A percentile compares a stretch with the other conserved stretches of the same genome.
These are phyloP conservation scores for Yarrowia sp. DNA, from an alignment of 805 yeast species.

Conservation along the genomic window DNA sequence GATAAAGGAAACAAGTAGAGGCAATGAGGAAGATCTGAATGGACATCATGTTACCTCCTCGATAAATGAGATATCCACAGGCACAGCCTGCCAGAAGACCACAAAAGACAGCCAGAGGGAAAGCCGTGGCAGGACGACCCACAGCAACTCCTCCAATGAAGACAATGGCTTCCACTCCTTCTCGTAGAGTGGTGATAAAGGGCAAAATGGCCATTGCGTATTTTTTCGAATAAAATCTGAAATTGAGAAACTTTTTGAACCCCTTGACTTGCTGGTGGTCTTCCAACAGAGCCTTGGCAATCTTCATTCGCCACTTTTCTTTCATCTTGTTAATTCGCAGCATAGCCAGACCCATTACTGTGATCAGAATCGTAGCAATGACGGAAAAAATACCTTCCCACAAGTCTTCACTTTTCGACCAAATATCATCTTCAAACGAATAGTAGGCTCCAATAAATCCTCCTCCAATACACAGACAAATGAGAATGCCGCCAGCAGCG, in stretches of 20 bases:
- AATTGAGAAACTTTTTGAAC: conserved; percentile 44
- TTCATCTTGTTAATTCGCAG: conserved; percentile 93
- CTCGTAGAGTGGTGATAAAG: conserved; percentile 86
- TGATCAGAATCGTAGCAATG: conserved; percentile 87
- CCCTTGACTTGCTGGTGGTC: conserved; percentile 53
- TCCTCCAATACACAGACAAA: conserved; percentile 83
- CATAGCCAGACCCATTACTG: conserved; percentile 95
- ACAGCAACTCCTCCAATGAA: conserved; percentile 96
- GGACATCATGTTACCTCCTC: conserved; percentile 78
- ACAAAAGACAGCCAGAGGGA: conserved; percentile 88
- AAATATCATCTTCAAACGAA: conserved; percentile 72
- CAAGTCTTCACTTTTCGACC: conserved; percentile 82
- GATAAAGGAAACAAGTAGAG: conserved; percentile 84
- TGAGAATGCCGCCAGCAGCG: conserved; percentile 61
- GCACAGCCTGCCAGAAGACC: conserved; percentile 77
- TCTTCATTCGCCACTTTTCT: conserved; percentile 93
- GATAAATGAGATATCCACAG: conserved; percentile 70
- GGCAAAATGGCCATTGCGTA: conserved; percentile 90
- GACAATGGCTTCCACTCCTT: conserved; percentile 94
- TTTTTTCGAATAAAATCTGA: conserved; percentile 51
- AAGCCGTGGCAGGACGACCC: conserved; percentile 59
- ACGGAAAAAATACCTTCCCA: conserved; percentile 97
- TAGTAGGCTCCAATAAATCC: conserved; percentile 95
- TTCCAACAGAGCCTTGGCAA: conserved; percentile 80
- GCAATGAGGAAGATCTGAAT: conserved; percentile 80